These are phyloP conservation scores for Raffaelea albimanens DNA, from an alignment of 2,329 filamentous ascomycete genomes.

Conservation along the genomic window DNA sequence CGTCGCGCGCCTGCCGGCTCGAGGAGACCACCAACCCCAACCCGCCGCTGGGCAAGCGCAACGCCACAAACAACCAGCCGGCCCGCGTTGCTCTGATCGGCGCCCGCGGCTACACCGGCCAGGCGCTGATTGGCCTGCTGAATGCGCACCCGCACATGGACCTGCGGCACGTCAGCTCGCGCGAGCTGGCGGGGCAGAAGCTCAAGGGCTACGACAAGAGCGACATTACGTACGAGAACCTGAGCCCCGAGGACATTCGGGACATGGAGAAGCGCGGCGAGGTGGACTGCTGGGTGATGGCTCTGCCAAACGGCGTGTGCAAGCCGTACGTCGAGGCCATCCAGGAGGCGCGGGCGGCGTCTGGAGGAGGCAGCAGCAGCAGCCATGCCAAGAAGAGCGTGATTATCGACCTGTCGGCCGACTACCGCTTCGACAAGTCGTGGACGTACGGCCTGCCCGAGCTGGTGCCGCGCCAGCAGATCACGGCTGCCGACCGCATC, in stretches of 20 bases:
- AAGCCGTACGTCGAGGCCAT: constrained; percentile 89
- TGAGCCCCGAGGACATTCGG: constrained; percentile 76
- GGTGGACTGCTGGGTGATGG: constrained; percentile 97
- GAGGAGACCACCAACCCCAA: constrained; percentile 72
- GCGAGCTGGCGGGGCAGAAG: constrained; percentile 79
- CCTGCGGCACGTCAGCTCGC: constrained; percentile 82
- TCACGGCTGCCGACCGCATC: constrained; percentile 72
- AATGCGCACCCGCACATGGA: constrained; percentile 87
- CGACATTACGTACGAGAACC: constrained; percentile 84
- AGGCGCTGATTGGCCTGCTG: constrained; percentile 78
- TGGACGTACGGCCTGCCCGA: constrained; percentile 93
- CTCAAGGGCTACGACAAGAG: constrained; percentile 86
- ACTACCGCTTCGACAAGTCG: constrained; percentile 77
- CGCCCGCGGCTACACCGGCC: constrained; percentile 87
- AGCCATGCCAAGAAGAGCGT: constrained; percentile 44
- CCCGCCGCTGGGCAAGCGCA: constrained; percentile 80
- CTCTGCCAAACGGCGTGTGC: constrained; percentile 89
- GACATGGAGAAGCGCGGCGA: constrained; percentile 75
- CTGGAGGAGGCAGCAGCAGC: constrained; percentile 23
- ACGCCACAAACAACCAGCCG: constrained; percentile 70
- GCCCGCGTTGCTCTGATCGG: constrained; percentile 81
- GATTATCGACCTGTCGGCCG: constrained; percentile 90
- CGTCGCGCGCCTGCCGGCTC: constrained; percentile 34
- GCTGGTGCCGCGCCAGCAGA: constrained; percentile 64
- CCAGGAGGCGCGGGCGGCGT: constrained; percentile 52